Percentiles rank a stretch among this genome's conserved stretches.
These are phyloP conservation scores for Hymenoscyphus infarciens DNA, from an alignment of 2,329 filamentous ascomycete species.

Conservation along the genomic window DNA sequence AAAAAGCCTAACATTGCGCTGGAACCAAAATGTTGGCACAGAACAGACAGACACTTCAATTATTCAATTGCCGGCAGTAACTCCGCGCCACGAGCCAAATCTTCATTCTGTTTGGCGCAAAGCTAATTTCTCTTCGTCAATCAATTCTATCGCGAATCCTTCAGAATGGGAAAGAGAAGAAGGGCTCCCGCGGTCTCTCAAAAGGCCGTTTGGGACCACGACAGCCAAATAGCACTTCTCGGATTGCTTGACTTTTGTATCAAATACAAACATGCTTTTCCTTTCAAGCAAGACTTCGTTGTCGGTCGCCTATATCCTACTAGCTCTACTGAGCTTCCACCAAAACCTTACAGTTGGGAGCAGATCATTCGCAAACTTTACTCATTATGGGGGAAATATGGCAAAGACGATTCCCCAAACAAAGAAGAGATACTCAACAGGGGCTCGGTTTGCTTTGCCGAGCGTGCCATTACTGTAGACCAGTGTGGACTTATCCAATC, in stretches of 20 bases:
- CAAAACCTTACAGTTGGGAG: not conserved
- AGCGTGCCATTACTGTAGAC: not conserved
- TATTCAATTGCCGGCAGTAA: too few relatives aligned
- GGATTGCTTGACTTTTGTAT: slow-evolving; percentile 3
- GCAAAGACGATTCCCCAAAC: not conserved
- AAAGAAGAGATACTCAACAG: not conserved
- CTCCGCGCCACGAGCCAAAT: too few relatives aligned
- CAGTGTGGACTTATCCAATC: not conserved
- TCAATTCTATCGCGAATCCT: not conserved
- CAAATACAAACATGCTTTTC: not conserved
- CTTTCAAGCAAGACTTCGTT: not conserved
- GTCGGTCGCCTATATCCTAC: not conserved
- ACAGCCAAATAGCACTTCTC: not conserved
- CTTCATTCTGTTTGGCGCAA: too few relatives aligned
- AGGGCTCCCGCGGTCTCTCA: not conserved
- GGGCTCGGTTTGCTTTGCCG: not conserved
- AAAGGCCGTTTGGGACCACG: not conserved
- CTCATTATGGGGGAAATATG: not conserved
- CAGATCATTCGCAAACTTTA: not conserved
- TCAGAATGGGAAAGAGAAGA: not conserved
- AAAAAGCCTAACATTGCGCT: too few relatives aligned
- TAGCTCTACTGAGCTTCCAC: not conserved
- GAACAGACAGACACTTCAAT: too few relatives aligned
- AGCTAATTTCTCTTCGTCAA: not conserved
- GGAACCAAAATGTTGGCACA: too few relatives aligned